Evolutionary conservation across 2,329 filamentous ascomycete genomes (phyloP), one percentile per base, ranked within the genome.

Genomic region (Cytospora chrysosperma): DNA sequence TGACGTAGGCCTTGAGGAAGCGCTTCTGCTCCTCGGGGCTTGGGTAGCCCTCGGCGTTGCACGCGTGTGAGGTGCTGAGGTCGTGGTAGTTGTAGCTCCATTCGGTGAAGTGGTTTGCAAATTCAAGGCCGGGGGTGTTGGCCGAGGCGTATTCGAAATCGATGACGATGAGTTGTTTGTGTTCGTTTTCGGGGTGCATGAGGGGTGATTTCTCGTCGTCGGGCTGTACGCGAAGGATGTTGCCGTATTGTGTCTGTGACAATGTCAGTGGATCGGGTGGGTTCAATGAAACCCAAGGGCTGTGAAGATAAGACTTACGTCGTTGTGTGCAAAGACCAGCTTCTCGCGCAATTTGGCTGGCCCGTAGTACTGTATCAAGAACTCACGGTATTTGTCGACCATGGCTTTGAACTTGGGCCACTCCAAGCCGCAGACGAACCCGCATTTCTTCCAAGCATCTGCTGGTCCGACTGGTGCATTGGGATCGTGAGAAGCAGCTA

Each of bases 51-150:
- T 79, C 78, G 6, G 84, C 84, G 70, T 89, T 87, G 81, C 91
- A 94, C 28, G 81, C 85, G 78, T 86, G 87, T 0, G 92, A 80
- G 34, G 77, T 78, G 30, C 80, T 78, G 3, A 85, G 76, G 72
- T 95, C 88, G 73, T 97, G 93, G 76, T 99, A 99, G 77, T 99
- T 94, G 81, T 98, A 98, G 70, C 92, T 91, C 95, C 95, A 99
- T 77, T 99, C 95, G 1, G 92, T 91, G 76, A 99, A 99, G 76
- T 99, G 95, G 75, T 99, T 99, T 63, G 93, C 95, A 74, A 99
- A 98, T 75, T 99, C 95, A 19, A 92, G 82, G 1, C 93, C 95
- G 0, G 87, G 88, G 0, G 88, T 82, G 73, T 98, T 99, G 63
- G 94, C 93, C 2, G 89, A 93, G 1, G 95, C 91, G 73, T 99